These are phyloP conservation scores for Amaranthus hypochondriacus DNA, from an alignment of 148 eudicot genomes.

Conservation along the genomic window DNA sequence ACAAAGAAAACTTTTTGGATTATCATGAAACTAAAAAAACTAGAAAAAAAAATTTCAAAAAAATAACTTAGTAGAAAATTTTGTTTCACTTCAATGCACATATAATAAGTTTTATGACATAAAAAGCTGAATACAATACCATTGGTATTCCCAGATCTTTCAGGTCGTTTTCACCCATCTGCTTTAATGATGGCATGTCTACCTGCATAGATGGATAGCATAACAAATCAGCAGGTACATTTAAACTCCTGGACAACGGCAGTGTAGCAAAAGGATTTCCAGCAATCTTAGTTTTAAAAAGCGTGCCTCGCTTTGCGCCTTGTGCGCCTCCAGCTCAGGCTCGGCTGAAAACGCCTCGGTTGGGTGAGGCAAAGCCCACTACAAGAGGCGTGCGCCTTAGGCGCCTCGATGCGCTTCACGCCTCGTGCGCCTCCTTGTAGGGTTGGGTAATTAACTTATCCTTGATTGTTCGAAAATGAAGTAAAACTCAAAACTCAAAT, in stretches of 20 bases:
- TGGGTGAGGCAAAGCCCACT: too few relatives aligned
- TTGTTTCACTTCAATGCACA: neutral
- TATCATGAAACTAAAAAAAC: too few relatives aligned
- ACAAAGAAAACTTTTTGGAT: neutral
- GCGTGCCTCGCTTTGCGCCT: too few relatives aligned
- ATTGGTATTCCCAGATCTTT: conserved; percentile 41
- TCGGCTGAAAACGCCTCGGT: too few relatives aligned
- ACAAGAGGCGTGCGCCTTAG: too few relatives aligned
- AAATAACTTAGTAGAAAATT: neutral
- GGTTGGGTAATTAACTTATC: too few relatives aligned
- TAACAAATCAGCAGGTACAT: neutral
- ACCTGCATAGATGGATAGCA: conserved; percentile 14
- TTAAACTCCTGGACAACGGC: neutral
- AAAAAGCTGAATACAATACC: conserved; percentile 24
- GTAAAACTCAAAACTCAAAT: too few relatives aligned
- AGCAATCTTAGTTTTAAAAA: neutral
- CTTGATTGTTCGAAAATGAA: too few relatives aligned
- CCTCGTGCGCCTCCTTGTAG: too few relatives aligned
- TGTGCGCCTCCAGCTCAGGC: too few relatives aligned
- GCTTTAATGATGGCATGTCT: conserved; percentile 36
- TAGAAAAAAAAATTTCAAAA: neutral
- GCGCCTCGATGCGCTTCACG: too few relatives aligned
- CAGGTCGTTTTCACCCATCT: conserved; percentile 37
- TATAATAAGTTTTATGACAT: neutral
- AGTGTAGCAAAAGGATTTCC: neutral